Evolutionary conservation across 2,329 filamentous ascomycete species (phyloP).

Genomic region (Aspergillus tubingensis): DNA sequence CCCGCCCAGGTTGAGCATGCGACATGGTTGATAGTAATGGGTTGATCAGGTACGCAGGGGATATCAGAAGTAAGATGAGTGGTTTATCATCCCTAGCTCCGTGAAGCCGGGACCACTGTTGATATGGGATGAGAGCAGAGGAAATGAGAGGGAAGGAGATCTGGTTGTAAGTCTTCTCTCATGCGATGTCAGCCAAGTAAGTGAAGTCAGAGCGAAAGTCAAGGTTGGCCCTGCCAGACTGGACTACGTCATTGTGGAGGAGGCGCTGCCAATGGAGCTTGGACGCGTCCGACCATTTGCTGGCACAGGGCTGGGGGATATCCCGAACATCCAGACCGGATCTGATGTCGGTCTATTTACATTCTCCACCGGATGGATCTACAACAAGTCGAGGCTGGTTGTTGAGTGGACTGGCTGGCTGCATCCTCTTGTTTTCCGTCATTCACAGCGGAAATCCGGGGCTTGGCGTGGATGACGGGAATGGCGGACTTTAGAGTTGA

Average conservation of each 20-base stretch:
- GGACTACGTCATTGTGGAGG: conserved; percentile 41
- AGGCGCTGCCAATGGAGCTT: conserved; percentile 6
- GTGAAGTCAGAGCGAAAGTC: background rate
- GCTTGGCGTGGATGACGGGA: no score
- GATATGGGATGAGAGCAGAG: background rate
- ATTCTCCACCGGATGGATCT: no score
- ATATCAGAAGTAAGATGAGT: background rate
- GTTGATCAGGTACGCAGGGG: background rate
- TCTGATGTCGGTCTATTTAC: background rate
- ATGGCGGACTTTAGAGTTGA: no score
- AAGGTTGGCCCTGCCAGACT: background rate
- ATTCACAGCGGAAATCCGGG: no score
- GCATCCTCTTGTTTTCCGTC: no score
- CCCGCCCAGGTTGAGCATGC: conserved; percentile 15
- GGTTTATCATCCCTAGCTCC: conserved; percentile 3
- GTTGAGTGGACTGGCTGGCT: no score
- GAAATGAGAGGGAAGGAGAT: background rate
- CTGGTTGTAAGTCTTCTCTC: background rate
- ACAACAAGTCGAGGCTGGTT: no score
- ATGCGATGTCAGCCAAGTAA: background rate
- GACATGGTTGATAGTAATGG: conserved; percentile 15
- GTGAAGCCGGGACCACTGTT: background rate
- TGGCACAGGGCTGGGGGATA: background rate
- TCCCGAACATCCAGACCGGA: background rate
- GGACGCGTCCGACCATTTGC: background rate